Conservation (phyloP, 768 basidiomycete species). For the Podaxis pistillaris region DNA sequence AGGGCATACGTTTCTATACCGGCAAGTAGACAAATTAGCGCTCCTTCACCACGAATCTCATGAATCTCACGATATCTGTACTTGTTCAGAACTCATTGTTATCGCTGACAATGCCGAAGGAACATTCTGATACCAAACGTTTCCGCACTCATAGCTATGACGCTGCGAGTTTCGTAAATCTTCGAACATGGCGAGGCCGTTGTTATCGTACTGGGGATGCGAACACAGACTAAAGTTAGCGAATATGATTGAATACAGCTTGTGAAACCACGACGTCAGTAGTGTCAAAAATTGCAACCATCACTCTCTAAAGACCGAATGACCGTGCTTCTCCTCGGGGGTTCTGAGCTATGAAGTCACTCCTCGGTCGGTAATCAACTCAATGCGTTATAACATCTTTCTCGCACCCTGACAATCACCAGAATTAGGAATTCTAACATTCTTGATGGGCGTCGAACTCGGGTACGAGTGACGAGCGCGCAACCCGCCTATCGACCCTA, state of each 20-base stretch:
- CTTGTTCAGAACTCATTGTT: conserved; percentile 6
- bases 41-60: not conserved
- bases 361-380: not conserved
- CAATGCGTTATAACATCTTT: not conserved
- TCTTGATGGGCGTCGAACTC: not conserved
- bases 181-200: not conserved
- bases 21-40: conserved; percentile 15
- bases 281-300: not conserved
- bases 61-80: not conserved
- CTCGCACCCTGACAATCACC: conserved; percentile 3
- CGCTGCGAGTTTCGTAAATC: not conserved
- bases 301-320: not conserved
- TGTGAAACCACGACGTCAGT: conserved; percentile 1
- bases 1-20: conserved; percentile 29
- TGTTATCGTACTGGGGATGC: not conserved
- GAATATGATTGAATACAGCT: not conserved
- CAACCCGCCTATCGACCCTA: not conserved
- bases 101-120: not conserved
- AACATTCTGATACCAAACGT: not conserved
- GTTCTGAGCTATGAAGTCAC: conserved; percentile 3
- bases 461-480: not conserved
- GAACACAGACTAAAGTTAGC: not conserved
- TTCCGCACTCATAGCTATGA: not conserved
- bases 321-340: conserved; percentile 6
- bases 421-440: not conserved